Evolutionary conservation across 1,139 yeast genomes (phyloP).

Genomic region (Sugiyamaella sp.): DNA sequence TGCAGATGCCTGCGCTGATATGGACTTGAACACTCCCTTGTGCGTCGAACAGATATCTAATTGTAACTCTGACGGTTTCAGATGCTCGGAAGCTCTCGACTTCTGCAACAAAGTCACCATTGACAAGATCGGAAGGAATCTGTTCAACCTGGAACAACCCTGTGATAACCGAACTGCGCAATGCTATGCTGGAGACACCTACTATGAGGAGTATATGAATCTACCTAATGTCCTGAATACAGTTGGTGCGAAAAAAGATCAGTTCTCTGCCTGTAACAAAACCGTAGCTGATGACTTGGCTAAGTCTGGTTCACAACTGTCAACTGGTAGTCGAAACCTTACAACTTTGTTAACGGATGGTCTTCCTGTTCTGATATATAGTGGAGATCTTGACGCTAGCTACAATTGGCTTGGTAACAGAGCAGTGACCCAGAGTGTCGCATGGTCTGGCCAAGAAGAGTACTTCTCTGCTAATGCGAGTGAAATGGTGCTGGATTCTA

Average conservation of each 20-base stretch:
- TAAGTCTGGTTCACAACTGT: slow-evolving; percentile 38
- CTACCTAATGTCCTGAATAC: slow-evolving; percentile 70
- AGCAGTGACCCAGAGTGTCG: slow-evolving; percentile 71
- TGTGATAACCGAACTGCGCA: slow-evolving; percentile 29
- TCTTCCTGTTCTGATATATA: slow-evolving; percentile 73
- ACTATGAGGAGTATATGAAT: slow-evolving; percentile 71
- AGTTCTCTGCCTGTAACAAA: slow-evolving; percentile 63
- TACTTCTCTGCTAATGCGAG: slow-evolving; percentile 42
- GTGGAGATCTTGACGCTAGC: slow-evolving; percentile 88
- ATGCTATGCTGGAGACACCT: slow-evolving; percentile 75
- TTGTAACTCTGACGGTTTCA: slow-evolving; percentile 59
- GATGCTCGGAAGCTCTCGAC: slow-evolving; percentile 60
- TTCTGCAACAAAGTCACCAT: slow-evolving; percentile 93
- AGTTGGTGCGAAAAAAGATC: slow-evolving; percentile 72
- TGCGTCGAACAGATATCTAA: slow-evolving; percentile 76
- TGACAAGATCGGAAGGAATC: slow-evolving; percentile 72
- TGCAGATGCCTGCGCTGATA: slow-evolving; percentile 75
- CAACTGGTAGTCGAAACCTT: slow-evolving; percentile 61
- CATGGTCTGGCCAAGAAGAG: slow-evolving; percentile 55
- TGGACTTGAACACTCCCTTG: slow-evolving; percentile 74
- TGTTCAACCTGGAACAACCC: slow-evolving; percentile 66
- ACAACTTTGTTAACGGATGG: slow-evolving; percentile 68
- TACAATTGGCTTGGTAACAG: slow-evolving; percentile 90
- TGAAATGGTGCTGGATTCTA: slow-evolving; percentile 65
- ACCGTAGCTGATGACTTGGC: slow-evolving; percentile 67